Evolutionary conservation across 2,329 filamentous ascomycete species (phyloP), one percentile per base, ranked within the genome.

Genomic region (Trichoderma sp.): DNA sequence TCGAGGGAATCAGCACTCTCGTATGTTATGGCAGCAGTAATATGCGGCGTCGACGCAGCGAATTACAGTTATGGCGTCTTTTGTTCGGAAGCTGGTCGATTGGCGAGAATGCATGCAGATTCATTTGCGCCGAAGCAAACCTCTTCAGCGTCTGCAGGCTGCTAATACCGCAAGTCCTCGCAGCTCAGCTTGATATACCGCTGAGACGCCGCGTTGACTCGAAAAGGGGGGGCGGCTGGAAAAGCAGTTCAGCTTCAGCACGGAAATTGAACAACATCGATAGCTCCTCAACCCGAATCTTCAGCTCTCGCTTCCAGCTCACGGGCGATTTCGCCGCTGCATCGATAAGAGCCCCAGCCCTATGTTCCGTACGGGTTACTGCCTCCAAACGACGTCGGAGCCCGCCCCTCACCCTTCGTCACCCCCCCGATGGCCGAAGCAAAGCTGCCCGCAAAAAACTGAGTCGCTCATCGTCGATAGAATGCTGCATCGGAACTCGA

Each of bases 311-410:
- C 57, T 60, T 60, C 34, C 39, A 51, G 57, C 28, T 60, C 45
- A 51, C 41, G 45, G 57, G 45, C 28, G 34, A 14, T 21, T 28
- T 60, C 44, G 24, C 19, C 59, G 26, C n/a, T 55, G 43, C 26
- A n/a, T 21, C 50, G 61, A 63, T 63, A 63, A 64, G 61, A 64
- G 61, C 61, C 61, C 52, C 61, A 64, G 52, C 61, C 61, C 61
- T 63, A 55, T 39, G 34, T 39, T 14, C 12, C 10, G 30, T 30
- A 30, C 30, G 30, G 7, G 30, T 30, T 30, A 9, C 6, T 7
- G 9, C 28, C 43, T 39, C 59, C 47, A 12, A 30, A 62, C 59
- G 58, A 61, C 34, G 52, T 50, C 59, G 48, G 48, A 62, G 48
- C 59, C 24, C 24, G 41, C 17, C 34, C 34, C 34, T 39, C 34